Evolutionary conservation across 2,329 filamentous ascomycete species (phyloP), one percentile per base, ranked within the genome.

Genomic region (Tolypocladium ovalisporum): DNA sequence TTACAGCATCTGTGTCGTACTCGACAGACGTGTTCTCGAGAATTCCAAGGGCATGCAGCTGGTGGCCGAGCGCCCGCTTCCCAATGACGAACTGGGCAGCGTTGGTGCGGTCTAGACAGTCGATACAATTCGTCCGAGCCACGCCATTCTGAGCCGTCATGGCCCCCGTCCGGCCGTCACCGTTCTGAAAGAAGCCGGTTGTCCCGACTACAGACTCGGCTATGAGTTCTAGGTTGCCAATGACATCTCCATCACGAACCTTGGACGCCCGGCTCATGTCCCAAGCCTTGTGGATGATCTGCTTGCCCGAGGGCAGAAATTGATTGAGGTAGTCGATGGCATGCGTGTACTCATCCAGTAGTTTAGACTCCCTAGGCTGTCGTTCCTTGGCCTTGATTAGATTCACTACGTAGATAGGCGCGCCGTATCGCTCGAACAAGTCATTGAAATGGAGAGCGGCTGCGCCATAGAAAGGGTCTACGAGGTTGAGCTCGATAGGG

Each of bases 261-360:
- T 99, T 99, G 22, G 93, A 90, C 6, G 94, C 93, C 58, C 94
- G 83, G 60, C 92, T 96, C 94, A 99, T 99, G 69, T 99, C 94
- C 85, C 94, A 99, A 3, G 93, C 91, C 65, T 94, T 90, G 70
- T 99, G 93, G 12, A 93, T 84, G 55, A 99, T 96, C 68, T 90
- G 90, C 67, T 92, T 90, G 57, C 86, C 86, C 2, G 79, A 74
- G 0, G 94, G 93, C 2, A 99, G 77, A 58, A 95, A 96, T 68
- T 97, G 93, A 63, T 97, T 99, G 53, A 99, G 84, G 65, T 99
- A 99, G 47, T 86, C 82, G 61, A 97, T 87, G 6, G 91, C 90
- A 63, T 88, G 83, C 4, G 90, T 91, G 68, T 91, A 97, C 69
- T 97, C 93, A 39, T 86, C 80, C 1, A 97, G 76, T 7, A 99